Evolutionary conservation across 2,329 filamentous ascomycete species (phyloP).

Genomic region (Aspergillus latus): DNA sequence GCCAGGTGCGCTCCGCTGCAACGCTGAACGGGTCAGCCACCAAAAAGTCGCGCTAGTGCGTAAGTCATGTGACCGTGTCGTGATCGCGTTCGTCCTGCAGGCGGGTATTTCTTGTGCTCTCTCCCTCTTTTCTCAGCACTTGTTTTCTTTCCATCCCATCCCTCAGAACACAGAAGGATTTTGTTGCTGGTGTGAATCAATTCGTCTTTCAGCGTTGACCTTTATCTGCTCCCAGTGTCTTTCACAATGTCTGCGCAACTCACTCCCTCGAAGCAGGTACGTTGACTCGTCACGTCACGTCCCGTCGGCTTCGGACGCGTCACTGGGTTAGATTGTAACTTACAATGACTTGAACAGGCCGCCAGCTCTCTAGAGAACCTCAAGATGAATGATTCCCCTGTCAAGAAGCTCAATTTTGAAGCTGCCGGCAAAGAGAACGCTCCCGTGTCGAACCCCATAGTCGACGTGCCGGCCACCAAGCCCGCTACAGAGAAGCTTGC

Average conservation of each 20-base stretch:
- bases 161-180: conserved; percentile 17
- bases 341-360: conserved; percentile 60
- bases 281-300: conserved; percentile 43
- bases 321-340: conserved; percentile 31
- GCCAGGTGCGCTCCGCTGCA: background rate
- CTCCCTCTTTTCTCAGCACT: conserved; percentile 21
- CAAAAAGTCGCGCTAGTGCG: conserved; percentile 27
- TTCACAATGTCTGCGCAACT: conserved; percentile 71
- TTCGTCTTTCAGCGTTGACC: conserved; percentile 1
- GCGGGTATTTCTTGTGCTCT: conserved; percentile 30
- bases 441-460: conserved; percentile 51
- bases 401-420: conserved; percentile 84
- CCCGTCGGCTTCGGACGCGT: conserved; percentile 35
- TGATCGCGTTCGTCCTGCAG: conserved; percentile 22
- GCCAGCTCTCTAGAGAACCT: conserved; percentile 82
- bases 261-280: conserved; percentile 71
- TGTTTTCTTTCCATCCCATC: conserved; percentile 30
- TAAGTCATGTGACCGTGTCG: conserved; percentile 39
- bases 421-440: conserved; percentile 79
- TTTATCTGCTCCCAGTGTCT: conserved; percentile 16
- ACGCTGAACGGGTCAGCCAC: conserved; percentile 18
- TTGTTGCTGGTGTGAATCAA: conserved; percentile 24
- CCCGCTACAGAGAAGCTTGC: conserved; percentile 48
- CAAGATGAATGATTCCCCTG: conserved; percentile 83
- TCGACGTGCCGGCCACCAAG: conserved; percentile 59